A percentile compares a stretch with the other conserved stretches of the same genome.
Conservation (phyloP, 192 early-diverging fungal genomes). For the Funneliformis mosseae region DNA sequence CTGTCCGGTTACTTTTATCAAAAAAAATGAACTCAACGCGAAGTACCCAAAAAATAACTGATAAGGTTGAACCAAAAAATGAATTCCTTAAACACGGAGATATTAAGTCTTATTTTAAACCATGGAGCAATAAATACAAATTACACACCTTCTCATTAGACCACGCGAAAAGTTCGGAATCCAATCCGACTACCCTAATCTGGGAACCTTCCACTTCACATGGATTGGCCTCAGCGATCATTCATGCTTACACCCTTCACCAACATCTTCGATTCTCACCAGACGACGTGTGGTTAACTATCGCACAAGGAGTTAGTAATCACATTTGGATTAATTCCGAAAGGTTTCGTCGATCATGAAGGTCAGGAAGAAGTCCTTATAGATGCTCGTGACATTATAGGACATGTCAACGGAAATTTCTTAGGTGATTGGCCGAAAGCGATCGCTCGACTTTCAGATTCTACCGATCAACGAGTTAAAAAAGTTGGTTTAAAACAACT, state of each 20-base stretch:
- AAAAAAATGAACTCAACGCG: neutral
- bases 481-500: slow-evolving; percentile 12
- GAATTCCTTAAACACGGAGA: neutral
- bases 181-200: neutral
- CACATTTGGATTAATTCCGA: neutral
- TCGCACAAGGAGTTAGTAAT: slow-evolving; percentile 25
- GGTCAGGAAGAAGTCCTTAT: neutral
- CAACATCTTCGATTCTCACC: slow-evolving; percentile 25
- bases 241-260: slow-evolving; percentile 26
- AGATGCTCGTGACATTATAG: neutral
- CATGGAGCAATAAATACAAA: neutral
- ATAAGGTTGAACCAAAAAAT: neutral
- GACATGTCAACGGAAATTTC: neutral
- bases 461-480: neutral
- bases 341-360: slow-evolving; percentile 21
- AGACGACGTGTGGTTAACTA: slow-evolving; percentile 31
- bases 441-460: neutral
- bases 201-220: neutral
- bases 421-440: slow-evolving; percentile 15
- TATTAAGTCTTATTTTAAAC: neutral
- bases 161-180: neutral
- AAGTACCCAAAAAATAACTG: neutral
- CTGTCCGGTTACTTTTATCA: too few species aligned
- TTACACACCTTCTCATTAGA: neutral
- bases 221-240: slow-evolving; percentile 17